Conservation (phyloP, 2,329 filamentous ascomycete species). For the Chrysosporium keratinophilum region DNA sequence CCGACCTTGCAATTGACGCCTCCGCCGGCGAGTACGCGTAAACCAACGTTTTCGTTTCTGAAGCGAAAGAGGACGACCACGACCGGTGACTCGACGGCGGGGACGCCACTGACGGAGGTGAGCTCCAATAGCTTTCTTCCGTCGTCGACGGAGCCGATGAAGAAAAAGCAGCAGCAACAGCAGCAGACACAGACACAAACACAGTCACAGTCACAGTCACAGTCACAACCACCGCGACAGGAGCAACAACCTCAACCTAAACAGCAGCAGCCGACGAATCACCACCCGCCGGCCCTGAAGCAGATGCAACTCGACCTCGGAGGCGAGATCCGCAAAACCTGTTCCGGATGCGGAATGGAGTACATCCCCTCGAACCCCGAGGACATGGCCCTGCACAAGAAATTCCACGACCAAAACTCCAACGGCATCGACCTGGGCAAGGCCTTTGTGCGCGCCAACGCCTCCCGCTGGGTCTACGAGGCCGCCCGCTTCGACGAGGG, state of each 20-base stretch:
- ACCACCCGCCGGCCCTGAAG: slow-evolving; percentile 34
- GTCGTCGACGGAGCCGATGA: slow-evolving; percentile 28
- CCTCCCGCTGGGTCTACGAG: slow-evolving; percentile 44
- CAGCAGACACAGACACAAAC: background rate
- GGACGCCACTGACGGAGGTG: slow-evolving; percentile 33
- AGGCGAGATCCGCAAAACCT: slow-evolving; percentile 46
- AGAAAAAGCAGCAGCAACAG: slow-evolving; percentile 24
- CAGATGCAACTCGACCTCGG: slow-evolving; percentile 55
- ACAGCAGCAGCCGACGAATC: background rate
- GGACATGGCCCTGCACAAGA: slow-evolving; percentile 52
- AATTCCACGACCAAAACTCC: slow-evolving; percentile 52
- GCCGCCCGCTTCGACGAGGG: slow-evolving; percentile 40
- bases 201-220: slow-evolving; percentile 12
- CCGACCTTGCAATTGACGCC: slow-evolving; percentile 29
- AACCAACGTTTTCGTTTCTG: slow-evolving; percentile 43
- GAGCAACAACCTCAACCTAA: slow-evolving; percentile 17
- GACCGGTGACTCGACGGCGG: background rate
- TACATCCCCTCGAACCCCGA: slow-evolving; percentile 53
- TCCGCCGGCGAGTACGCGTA: slow-evolving; percentile 36
- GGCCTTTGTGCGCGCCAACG: slow-evolving; percentile 45
- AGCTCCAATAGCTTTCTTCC: slow-evolving; percentile 36
- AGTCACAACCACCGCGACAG: slow-evolving; percentile 18
- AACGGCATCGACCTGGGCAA: slow-evolving; percentile 53
- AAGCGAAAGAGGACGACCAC: slow-evolving; percentile 32
- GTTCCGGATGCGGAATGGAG: slow-evolving; percentile 54